A percentile compares a stretch with the other conserved stretches of the same genome.
These are phyloP conservation scores for Geosmithia flava DNA, from an alignment of 2,329 filamentous ascomycete genomes.

Conservation along the genomic window DNA sequence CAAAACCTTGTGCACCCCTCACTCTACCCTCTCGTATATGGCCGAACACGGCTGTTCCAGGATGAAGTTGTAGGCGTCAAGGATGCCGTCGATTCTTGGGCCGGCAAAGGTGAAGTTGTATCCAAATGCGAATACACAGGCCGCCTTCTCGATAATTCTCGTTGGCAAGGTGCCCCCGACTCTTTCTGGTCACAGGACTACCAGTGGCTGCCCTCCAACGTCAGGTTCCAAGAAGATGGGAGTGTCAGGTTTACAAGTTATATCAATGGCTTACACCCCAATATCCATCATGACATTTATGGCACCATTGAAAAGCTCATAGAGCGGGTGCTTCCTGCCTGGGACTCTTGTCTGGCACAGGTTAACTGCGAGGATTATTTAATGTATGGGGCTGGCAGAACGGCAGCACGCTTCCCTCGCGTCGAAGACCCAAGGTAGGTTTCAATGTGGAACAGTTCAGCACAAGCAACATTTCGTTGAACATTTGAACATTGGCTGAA, in stretches of 20 bases:
- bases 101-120: constrained; percentile 12
- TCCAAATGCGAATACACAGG: no score
- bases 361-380: background rate
- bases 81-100: constrained; percentile 10
- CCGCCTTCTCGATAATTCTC: constrained; percentile 3
- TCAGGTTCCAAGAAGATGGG: constrained; percentile 20
- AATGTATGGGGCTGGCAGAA: background rate
- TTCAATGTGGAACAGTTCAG: no score
- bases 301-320: constrained; percentile 21
- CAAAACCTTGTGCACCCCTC: constrained; percentile 45
- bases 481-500: no score
- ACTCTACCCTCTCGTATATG: constrained; percentile 6
- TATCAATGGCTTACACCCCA: constrained; percentile 32
- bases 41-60: constrained; percentile 3
- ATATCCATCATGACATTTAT: constrained; percentile 15
- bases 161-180: background rate
- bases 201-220: constrained; percentile 15
- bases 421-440: background rate
- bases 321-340: constrained; percentile 22
- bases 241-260: constrained; percentile 25
- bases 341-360: constrained; percentile 26
- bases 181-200: constrained; percentile 14
- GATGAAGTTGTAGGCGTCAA: constrained; percentile 10
- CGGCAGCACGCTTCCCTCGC: background rate
- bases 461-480: no score